These are phyloP conservation scores for Fusarium bulbicola DNA, from an alignment of 2,329 filamentous ascomycete genomes.

Conservation along the genomic window DNA sequence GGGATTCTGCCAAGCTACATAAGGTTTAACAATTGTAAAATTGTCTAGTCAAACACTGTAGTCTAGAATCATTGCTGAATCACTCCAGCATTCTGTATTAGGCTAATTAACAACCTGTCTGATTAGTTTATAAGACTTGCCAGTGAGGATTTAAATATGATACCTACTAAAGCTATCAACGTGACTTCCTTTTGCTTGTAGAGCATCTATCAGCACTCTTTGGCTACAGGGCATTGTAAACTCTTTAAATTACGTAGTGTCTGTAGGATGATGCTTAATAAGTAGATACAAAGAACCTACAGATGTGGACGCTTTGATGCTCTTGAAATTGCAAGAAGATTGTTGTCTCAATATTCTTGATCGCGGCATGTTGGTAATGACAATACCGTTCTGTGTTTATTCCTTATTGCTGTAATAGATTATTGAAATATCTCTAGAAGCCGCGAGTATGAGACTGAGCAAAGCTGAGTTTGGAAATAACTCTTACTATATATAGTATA, in stretches of 20 bases:
- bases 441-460: fast-evolving
- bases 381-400: fast-evolving
- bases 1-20: too few species aligned
- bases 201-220: background rate
- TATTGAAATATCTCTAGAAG: fast-evolving
- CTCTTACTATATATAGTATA: fast-evolving
- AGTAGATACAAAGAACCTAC: fast-evolving
- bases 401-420: fast-evolving
- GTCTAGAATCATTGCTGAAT: background rate
- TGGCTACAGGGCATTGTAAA: fast-evolving
- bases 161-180: fast-evolving
- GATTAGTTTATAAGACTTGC: fast-evolving
- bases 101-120: fast-evolving
- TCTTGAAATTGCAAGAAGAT: fast-evolving
- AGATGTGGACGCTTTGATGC: fast-evolving
- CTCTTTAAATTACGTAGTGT: too few species aligned
- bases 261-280: too few species aligned
- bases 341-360: fast-evolving
- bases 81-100: fast-evolving
- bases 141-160: background rate
- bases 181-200: background rate
- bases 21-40: too few species aligned
- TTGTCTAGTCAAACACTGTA: too few species aligned
- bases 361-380: fast-evolving
- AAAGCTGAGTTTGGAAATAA: fast-evolving